Conservation (phyloP, 2,329 filamentous ascomycete genomes). For the Domatiomyces globalis region DNA sequence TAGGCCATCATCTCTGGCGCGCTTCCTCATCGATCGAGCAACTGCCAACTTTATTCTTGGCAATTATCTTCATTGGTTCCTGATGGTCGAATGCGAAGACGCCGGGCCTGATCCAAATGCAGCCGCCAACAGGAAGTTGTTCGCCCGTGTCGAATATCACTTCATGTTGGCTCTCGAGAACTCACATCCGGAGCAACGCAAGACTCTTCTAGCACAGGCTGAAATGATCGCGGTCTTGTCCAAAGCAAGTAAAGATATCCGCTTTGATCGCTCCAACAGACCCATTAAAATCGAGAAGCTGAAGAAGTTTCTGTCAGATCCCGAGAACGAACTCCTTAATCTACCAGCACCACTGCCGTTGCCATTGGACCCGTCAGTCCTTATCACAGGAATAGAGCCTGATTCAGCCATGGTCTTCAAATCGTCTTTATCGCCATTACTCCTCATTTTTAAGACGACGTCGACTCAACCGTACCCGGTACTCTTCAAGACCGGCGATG, state of each 20-base stretch:
- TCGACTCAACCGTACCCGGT: slow-evolving; percentile 52
- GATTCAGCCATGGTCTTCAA: slow-evolving; percentile 90
- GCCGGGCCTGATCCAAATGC: slow-evolving; percentile 57
- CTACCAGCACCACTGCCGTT: slow-evolving; percentile 80
- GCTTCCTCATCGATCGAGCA: slow-evolving; percentile 77
- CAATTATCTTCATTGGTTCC: slow-evolving; percentile 95
- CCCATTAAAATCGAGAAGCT: slow-evolving; percentile 68
- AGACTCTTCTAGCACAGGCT: slow-evolving; percentile 67
- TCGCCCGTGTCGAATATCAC: slow-evolving; percentile 85
- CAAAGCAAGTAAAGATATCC: slow-evolving; percentile 79
- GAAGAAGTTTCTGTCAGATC: slow-evolving; percentile 71
- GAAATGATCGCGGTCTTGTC: slow-evolving; percentile 78
- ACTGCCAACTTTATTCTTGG: slow-evolving; percentile 79
- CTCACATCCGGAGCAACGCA: slow-evolving; percentile 58
- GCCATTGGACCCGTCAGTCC: slow-evolving; percentile 71
- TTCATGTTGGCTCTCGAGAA: slow-evolving; percentile 82
- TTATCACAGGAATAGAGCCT: slow-evolving; percentile 63
- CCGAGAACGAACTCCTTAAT: slow-evolving; percentile 70
- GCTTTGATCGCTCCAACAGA: slow-evolving; percentile 62
- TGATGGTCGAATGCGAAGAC: slow-evolving; percentile 95
- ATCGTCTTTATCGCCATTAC: slow-evolving; percentile 80
- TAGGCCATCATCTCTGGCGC: slow-evolving; percentile 70
- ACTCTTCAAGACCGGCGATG: slow-evolving; percentile 94
- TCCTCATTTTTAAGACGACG: slow-evolving; percentile 60
- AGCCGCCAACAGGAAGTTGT: slow-evolving; percentile 58